A percentile compares a stretch with the other conserved stretches of the same genome.
phyloP scores from a whole-genome alignment of 2,329 filamentous ascomycete genomes.

The Diaporthe helianthi region DNA sequence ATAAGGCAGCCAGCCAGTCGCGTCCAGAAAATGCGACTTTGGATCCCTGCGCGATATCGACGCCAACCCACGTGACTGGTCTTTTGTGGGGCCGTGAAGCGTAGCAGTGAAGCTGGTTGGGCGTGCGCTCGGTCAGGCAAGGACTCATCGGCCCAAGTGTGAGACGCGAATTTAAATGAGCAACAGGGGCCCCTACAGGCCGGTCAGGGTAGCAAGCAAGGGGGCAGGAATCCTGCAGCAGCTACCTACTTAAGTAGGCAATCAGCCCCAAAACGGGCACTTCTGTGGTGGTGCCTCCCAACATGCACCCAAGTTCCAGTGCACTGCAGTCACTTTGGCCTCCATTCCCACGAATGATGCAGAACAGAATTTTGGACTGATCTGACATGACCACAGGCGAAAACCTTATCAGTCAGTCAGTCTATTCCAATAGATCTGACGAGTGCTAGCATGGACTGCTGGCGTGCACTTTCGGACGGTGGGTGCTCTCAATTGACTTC shows the following conservation, averaged over 20 bases:
- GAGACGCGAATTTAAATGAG: slow-evolving; percentile 27
- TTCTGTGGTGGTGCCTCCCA: not conserved
- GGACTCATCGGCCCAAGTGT: slow-evolving; percentile 34
- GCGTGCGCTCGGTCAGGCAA: slow-evolving; percentile 11
- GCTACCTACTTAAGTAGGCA: not conserved
- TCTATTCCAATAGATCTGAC: not conserved
- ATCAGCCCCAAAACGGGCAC: not conserved
- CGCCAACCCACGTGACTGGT: slow-evolving; percentile 27
- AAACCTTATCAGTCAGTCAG: too few species aligned
- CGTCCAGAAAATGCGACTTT: slow-evolving; percentile 16
- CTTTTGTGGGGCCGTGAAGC: not conserved
- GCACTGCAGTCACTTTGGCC: too few species aligned
- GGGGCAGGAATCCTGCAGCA: not conserved
- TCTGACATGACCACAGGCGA: too few species aligned
- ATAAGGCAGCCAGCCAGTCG: slow-evolving; percentile 31
- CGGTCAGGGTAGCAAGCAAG: slow-evolving; percentile 23
- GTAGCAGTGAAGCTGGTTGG: slow-evolving; percentile 15
- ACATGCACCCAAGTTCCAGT: too few species aligned
- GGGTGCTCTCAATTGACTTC: too few species aligned
- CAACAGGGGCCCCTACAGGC: slow-evolving; percentile 24
- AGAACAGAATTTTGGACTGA: too few species aligned
- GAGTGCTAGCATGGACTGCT: not conserved
- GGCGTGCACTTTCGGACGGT: not conserved
- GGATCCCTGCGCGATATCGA: slow-evolving; percentile 14
- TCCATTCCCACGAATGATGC: too few species aligned